These are phyloP conservation scores for Lactarius trivialis DNA, from an alignment of 768 basidiomycete genomes.

Conservation along the genomic window DNA sequence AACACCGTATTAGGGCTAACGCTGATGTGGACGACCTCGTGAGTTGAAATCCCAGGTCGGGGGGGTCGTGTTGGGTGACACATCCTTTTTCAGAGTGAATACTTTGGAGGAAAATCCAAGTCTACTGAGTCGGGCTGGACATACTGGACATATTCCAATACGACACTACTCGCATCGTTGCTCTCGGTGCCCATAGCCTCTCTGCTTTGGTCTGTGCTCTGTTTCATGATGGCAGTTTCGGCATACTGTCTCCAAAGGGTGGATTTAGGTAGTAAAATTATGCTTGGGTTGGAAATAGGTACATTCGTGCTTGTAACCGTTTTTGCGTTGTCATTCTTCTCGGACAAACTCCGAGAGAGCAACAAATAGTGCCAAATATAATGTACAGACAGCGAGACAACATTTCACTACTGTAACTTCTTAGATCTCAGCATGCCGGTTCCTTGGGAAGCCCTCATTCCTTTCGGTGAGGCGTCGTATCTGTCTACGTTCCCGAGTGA, in stretches of 20 bases:
- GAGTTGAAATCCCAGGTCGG: not conserved
- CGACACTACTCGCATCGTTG: slow-evolving; percentile 2
- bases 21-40: slow-evolving; percentile 12
- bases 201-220: slow-evolving; percentile 9
- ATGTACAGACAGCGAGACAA: not conserved
- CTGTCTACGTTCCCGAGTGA: too few relatives aligned
- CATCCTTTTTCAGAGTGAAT: not conserved
- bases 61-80: not conserved
- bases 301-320: not conserved
- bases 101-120: not conserved
- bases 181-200: slow-evolving; percentile 13
- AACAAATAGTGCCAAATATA: slow-evolving; percentile 18
- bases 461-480: slow-evolving; percentile 57
- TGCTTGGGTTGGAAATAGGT: slow-evolving; percentile 9
- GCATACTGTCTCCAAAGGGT: slow-evolving; percentile 4
- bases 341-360: not conserved
- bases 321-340: not conserved
- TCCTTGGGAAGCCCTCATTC: slow-evolving; percentile 96
- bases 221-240: slow-evolving; percentile 6
- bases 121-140: not conserved
- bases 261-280: not conserved
- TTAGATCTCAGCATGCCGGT: slow-evolving; percentile 65
- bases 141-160: not conserved
- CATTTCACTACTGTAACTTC: not conserved
- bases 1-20: slow-evolving; percentile 2